A percentile compares a stretch with the other conserved stretches of the same genome.
These are phyloP conservation scores for Leccinum broughii DNA, from an alignment of 768 basidiomycete species.

Conservation along the genomic window DNA sequence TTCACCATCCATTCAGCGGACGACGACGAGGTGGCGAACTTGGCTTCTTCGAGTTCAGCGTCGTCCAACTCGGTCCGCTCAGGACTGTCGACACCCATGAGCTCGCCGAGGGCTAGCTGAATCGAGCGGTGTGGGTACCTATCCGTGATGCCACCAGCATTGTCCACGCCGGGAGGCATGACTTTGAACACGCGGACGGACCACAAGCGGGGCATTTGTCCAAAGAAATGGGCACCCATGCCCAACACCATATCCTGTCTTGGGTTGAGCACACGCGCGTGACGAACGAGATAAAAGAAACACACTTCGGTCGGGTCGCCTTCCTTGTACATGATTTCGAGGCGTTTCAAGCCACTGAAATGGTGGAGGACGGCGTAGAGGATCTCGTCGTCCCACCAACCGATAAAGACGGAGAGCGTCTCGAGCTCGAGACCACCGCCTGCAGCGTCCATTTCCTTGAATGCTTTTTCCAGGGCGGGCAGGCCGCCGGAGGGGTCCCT, in stretches of 20 bases:
- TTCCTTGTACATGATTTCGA: conserved; percentile 42
- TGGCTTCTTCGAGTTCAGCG: conserved; percentile 23
- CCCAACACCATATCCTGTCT: conserved; percentile 40
- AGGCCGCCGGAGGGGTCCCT: conserved; percentile 26
- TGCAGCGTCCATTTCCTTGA: conserved; percentile 25
- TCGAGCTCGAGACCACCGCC: conserved; percentile 27
- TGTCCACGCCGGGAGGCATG: conserved; percentile 16
- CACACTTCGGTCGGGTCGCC: conserved; percentile 44
- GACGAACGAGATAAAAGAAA: neutral
- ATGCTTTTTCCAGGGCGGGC: conserved; percentile 25
- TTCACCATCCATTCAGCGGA: neutral
- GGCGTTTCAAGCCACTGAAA: conserved; percentile 37
- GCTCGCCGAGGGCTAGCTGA: conserved; percentile 12
- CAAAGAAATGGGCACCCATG: conserved; percentile 45
- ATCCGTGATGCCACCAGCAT: conserved; percentile 8
- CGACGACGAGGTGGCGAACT: neutral
- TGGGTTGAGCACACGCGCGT: neutral
- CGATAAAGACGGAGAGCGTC: conserved; percentile 35
- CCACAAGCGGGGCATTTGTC: conserved; percentile 36
- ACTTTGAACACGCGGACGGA: conserved; percentile 41
- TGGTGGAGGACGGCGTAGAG: conserved; percentile 42
- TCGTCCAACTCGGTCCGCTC: conserved; percentile 24
- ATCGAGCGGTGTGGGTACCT: conserved; percentile 14
- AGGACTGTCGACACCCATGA: conserved; percentile 7
- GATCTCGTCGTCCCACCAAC: conserved; percentile 49